Evolutionary conservation across 2,329 filamentous ascomycete genomes (phyloP).

Genomic region (Trichoderma atroviride): DNA sequence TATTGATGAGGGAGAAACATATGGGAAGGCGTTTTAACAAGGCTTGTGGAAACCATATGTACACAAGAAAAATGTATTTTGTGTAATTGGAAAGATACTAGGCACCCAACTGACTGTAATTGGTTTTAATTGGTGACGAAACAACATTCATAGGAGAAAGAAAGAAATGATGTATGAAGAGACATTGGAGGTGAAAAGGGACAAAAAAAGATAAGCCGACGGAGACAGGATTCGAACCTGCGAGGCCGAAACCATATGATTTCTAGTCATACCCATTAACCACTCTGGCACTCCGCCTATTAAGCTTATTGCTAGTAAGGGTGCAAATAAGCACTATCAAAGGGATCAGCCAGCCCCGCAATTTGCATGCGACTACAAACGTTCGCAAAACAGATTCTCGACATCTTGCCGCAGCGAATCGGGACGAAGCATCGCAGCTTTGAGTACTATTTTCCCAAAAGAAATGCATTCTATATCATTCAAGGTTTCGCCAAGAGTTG

Average conservation of each 20-base stretch:
- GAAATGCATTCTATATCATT: not conserved
- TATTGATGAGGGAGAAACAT: not conserved
- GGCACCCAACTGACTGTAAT: not conserved
- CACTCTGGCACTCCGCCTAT: constrained; percentile 26
- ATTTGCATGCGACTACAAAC: not conserved
- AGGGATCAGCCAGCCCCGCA: not conserved
- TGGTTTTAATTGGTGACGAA: not conserved
- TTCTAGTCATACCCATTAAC: constrained; percentile 28
- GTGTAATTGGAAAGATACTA: not conserved
- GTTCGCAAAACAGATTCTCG: not conserved
- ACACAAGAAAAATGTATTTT: not conserved
- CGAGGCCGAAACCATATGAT: constrained; percentile 27
- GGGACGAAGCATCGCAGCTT: no score
- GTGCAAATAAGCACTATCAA: not conserved
- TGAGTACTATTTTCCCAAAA: not conserved
- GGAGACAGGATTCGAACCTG: constrained; percentile 28
- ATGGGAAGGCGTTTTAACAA: not conserved
- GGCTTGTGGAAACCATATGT: not conserved
- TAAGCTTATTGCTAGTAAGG: not conserved
- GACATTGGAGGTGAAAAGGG: no score
- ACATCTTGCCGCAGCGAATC: not conserved
- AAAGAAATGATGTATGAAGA: no score
- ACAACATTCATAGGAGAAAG: not conserved
- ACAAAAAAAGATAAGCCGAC: constrained; percentile 24
- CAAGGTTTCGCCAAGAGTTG: not conserved